Base-by-base conservation (phyloP, 805 yeast genomes). In the Yarrowia sp. region DNA sequence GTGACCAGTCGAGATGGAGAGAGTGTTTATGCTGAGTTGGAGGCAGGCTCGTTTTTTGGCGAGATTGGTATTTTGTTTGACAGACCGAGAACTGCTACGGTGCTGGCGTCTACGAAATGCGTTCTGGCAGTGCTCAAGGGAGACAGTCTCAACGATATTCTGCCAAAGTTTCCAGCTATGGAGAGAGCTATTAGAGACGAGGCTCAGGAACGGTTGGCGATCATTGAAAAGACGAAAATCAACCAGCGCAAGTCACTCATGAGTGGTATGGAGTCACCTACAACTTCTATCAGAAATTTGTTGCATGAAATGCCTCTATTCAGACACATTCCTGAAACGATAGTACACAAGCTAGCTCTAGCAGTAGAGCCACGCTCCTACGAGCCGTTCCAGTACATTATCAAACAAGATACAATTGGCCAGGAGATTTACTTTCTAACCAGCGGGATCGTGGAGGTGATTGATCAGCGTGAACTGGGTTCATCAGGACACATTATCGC, bases 1-100 rank as follows among this genome's bases (percentile, higher is more conserved):
- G 90, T 89, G 11, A 84, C 91, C 0, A 85, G 90, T 13, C 82
- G 89, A 0, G 95, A 88, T 71, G 92, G 91, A 33, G 93, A 88
- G 74, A 82, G 89, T 3, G 80, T 85, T 3, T 86, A 86, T 70
- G 92, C 92, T 1, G 91, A 86, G 71, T 75, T 88, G 8, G 80
- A 82, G 3, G 81, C 86, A 4, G 93, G 93, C 1, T 80, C 86
- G 18, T 87, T 86, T 68, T 89, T 88, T 72, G 95, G 95, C 13
- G 93, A 89, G 71, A 88, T 88, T 64, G 93, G 93, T 8, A 87
- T 88, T 48, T 75, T 88, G 35, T 88, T 86, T 75, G 86, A 86
- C 72, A 77, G 92, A 58, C 92, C 92, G 17, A 77, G 93, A 69
- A 88, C 92, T 0, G 93, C 93, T 0, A 87, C 92, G 1, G 92